These are phyloP conservation scores for Daldinia eschscholtzii DNA, from an alignment of 2,329 filamentous ascomycete genomes.

Conservation along the genomic window DNA sequence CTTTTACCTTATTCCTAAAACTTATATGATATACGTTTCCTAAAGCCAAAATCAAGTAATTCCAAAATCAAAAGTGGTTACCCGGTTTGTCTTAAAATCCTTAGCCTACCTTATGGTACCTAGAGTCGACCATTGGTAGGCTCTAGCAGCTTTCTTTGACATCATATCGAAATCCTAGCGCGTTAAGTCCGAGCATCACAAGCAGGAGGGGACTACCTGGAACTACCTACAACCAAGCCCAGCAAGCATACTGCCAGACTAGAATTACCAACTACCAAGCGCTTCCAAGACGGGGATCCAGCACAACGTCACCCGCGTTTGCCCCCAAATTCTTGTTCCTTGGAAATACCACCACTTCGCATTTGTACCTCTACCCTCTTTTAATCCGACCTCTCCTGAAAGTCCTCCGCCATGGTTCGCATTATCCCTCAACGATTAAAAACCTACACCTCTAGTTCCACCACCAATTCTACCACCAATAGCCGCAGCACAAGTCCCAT, in stretches of 20 bases:
- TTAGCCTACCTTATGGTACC: not conserved
- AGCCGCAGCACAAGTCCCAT: constrained; percentile 65
- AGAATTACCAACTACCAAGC: constrained; percentile 5
- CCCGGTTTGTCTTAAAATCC: not conserved
- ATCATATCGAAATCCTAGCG: constrained; percentile 15
- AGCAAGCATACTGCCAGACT: too few species aligned
- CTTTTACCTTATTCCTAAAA: not conserved
- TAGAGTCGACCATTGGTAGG: not conserved
- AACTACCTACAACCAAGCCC: not conserved
- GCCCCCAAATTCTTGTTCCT: constrained; percentile 30
- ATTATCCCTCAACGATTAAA: constrained; percentile 69
- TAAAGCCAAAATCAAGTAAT: constrained; percentile 2
- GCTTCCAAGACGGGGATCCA: constrained; percentile 36
- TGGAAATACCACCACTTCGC: constrained; percentile 26
- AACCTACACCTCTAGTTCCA: constrained; percentile 57
- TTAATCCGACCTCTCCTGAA: constrained; percentile 16
- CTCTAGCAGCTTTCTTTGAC: constrained; percentile 12
- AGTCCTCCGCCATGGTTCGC: constrained; percentile 63
- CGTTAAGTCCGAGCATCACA: constrained; percentile 29
- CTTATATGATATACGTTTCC: not conserved
- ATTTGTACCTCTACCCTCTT: constrained; percentile 27
- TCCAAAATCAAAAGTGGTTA: constrained; percentile 4
- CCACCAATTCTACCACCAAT: constrained; percentile 59
- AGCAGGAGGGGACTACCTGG: constrained; percentile 16
- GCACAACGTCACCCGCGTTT: constrained; percentile 38